Percentiles rank a stretch among this genome's conserved stretches.
These are phyloP conservation scores for Lichina pygmaea DNA, from an alignment of 495 filamentous ascomycete genomes.

Conservation along the genomic window DNA sequence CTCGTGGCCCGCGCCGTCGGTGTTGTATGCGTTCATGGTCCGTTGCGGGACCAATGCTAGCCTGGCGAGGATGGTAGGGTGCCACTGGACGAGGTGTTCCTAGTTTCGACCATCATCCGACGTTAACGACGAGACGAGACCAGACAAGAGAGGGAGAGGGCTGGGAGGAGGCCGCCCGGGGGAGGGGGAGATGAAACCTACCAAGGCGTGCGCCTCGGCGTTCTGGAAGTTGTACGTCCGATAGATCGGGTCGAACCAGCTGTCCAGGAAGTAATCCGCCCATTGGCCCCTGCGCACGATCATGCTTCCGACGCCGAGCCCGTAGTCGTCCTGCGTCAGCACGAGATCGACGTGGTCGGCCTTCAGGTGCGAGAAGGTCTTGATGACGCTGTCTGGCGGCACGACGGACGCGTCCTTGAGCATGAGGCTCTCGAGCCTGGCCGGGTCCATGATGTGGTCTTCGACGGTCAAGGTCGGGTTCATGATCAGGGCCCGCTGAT, in stretches of 20 bases:
- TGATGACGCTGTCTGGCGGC: slow-evolving; percentile 87
- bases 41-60: slow-evolving; percentile 66
- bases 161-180: not conserved
- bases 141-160: not conserved
- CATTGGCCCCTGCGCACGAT: slow-evolving; percentile 66
- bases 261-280: slow-evolving; percentile 76
- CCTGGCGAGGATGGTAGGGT: slow-evolving; percentile 84
- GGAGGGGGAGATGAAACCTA: slow-evolving; percentile 14
- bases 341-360: slow-evolving; percentile 59
- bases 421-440: slow-evolving; percentile 52
- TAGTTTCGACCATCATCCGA: not conserved
- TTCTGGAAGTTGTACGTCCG: slow-evolving; percentile 87
- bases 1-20: slow-evolving; percentile 17
- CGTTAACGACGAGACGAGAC: not conserved
- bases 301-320: slow-evolving; percentile 51
- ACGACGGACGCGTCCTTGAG: slow-evolving; percentile 65
- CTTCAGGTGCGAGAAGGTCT: slow-evolving; percentile 62
- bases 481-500: slow-evolving; percentile 70
- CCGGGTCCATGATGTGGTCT: slow-evolving; percentile 37
- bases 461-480: slow-evolving; percentile 45
- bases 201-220: slow-evolving; percentile 77
- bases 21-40: slow-evolving; percentile 48
- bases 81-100: slow-evolving; percentile 92
- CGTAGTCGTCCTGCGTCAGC: slow-evolving; percentile 59
- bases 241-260: slow-evolving; percentile 90